phyloP scores from a whole-genome alignment of 2,329 filamentous ascomycete species.

The Trichoderma guizhouense region DNA sequence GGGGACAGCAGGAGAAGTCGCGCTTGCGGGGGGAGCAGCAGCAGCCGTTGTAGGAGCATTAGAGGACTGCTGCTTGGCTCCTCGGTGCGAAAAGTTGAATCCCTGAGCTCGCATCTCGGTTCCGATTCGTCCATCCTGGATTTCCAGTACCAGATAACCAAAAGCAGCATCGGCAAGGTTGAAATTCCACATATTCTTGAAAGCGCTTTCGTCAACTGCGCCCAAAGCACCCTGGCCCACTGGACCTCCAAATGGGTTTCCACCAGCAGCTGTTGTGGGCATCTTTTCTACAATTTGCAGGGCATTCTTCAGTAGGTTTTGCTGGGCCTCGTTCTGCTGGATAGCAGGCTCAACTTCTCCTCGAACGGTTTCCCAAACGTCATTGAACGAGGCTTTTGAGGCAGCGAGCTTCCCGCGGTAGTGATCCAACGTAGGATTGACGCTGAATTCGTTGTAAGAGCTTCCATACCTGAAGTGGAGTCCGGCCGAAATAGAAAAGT shows the following conservation, averaged over 20 bases:
- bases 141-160: constrained; percentile 89
- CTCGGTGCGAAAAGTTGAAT: constrained; percentile 97
- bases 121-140: constrained; percentile 92
- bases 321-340: constrained; percentile 87
- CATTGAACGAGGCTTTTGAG: constrained; percentile 97
- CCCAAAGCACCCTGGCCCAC: constrained; percentile 70
- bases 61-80: constrained; percentile 66
- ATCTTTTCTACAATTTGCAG: constrained; percentile 96
- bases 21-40: background rate
- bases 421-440: constrained; percentile 96
- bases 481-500: constrained; percentile 96
- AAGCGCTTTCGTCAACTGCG: constrained; percentile 95
- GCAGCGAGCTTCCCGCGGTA: constrained; percentile 97
- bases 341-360: constrained; percentile 93
- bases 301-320: constrained; percentile 86
- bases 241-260: constrained; percentile 92
- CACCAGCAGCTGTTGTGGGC: constrained; percentile 90
- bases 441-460: constrained; percentile 99
- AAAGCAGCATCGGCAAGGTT: constrained; percentile 97
- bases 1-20: constrained; percentile 29
- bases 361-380: constrained; percentile 99
- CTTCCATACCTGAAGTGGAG: constrained; percentile 98
- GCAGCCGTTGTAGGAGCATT: constrained; percentile 28
- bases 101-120: constrained; percentile 98
- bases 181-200: constrained; percentile 99